Conservation (phyloP, 208 protist species). For the Phytomonas sp. region DNA sequence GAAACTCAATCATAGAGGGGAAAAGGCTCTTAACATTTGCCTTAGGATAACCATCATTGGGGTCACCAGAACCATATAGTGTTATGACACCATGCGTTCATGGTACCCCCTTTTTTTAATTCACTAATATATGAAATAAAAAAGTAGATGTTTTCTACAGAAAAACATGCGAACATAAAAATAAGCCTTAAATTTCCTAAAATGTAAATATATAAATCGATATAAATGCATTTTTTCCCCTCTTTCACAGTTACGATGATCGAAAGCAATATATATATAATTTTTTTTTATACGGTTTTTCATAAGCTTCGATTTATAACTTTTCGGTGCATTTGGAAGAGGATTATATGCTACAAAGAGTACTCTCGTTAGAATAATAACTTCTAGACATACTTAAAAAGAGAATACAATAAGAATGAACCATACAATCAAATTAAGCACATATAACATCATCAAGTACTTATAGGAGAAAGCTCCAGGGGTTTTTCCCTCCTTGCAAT, state of each 20-base stretch:
- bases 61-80: background rate
- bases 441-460: background rate
- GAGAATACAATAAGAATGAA: background rate
- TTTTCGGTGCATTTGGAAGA: background rate
- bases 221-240: constrained; percentile 4
- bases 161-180: constrained; percentile 7
- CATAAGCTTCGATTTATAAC: background rate
- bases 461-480: background rate
- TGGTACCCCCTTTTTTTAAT: background rate
- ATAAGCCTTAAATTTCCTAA: background rate
- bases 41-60: background rate
- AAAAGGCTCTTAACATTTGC: background rate
- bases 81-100: background rate
- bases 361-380: background rate
- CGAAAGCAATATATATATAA: constrained; percentile 1
- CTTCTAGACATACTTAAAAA: constrained; percentile 7
- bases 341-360: background rate
- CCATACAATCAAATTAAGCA: background rate
- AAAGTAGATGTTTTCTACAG: background rate
- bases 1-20: background rate
- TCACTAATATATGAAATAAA: background rate
- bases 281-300: background rate
- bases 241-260: background rate
- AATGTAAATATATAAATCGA: constrained; percentile 8
- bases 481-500: background rate